Evolutionary conservation across 176 grass and related monocot genomes (phyloP).

Genomic region (Elymus sibiricus): DNA sequence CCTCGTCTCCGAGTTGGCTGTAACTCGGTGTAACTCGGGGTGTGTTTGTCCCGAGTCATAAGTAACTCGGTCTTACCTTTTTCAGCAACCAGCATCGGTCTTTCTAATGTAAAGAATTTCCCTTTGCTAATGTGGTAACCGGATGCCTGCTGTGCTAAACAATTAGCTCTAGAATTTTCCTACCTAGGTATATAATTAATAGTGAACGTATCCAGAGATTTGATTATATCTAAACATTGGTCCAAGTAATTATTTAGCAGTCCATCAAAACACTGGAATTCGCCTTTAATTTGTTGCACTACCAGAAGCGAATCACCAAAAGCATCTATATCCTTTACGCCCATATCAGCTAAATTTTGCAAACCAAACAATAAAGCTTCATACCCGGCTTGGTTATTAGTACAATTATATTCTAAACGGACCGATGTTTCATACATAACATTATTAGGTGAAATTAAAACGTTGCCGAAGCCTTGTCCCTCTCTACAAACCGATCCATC

Average conservation of each 20-base stretch:
- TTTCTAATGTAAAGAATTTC: not conserved
- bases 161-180: not conserved
- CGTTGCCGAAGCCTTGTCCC: not conserved
- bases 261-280: not conserved
- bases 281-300: not conserved
- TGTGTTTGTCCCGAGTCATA: not conserved
- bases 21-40: no score
- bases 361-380: not conserved
- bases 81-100: not conserved
- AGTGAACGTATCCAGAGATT: not conserved
- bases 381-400: not conserved
- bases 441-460: conserved; percentile 3
- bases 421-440: not conserved
- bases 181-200: not conserved
- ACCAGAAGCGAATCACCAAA: not conserved
- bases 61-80: not conserved
- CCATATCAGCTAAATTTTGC: not conserved
- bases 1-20: not conserved
- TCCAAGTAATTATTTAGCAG: not conserved
- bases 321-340: not conserved
- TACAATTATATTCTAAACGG: not conserved
- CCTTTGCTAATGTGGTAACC: not conserved
- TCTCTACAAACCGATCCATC: conserved; percentile 1
- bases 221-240: not conserved
- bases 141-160: no score